Conservation (phyloP, 768 basidiomycete genomes). For the Amanita thiersii region DNA sequence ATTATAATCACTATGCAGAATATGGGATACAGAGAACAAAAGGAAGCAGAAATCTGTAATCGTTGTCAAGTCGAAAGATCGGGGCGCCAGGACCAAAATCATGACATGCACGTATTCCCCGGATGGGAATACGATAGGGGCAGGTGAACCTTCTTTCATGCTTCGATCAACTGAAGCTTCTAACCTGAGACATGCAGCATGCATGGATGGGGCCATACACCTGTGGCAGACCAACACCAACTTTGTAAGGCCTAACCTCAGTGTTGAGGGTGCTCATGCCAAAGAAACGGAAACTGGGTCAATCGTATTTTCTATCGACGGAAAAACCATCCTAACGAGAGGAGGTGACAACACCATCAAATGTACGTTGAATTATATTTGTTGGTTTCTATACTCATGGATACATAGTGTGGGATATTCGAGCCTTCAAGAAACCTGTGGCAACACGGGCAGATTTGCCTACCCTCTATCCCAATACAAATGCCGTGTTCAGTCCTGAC, state of each 20-base stretch:
- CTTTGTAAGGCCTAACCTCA: slow-evolving; percentile 85
- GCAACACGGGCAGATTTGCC: slow-evolving; percentile 53
- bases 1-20: slow-evolving; percentile 33
- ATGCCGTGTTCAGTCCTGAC: slow-evolving; percentile 93
- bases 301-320: slow-evolving; percentile 83
- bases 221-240: slow-evolving; percentile 92
- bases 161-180: slow-evolving; percentile 2
- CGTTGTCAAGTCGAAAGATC: slow-evolving; percentile 92
- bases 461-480: slow-evolving; percentile 87
- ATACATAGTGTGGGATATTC: slow-evolving; percentile 83
- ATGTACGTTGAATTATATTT: slow-evolving; percentile 44
- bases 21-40: slow-evolving; percentile 92
- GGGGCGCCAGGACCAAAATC: slow-evolving; percentile 90
- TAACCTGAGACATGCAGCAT: slow-evolving; percentile 41
- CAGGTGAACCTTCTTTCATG: slow-evolving; percentile 41
- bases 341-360: slow-evolving; percentile 96
- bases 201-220: slow-evolving; percentile 87
- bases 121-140: slow-evolving; percentile 86
- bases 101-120: slow-evolving; percentile 79
- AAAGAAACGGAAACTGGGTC: slow-evolving; percentile 87
- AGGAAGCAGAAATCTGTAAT: slow-evolving; percentile 94
- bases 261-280: slow-evolving; percentile 78
- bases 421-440: slow-evolving; percentile 85
- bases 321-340: slow-evolving; percentile 74
- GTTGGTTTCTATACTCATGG: slow-evolving; percentile 9